A percentile compares a stretch with the other conserved stretches of the same genome.
Conservation (phyloP, 139 green algal genomes). For the Chlamydomonas applanata region DNA sequence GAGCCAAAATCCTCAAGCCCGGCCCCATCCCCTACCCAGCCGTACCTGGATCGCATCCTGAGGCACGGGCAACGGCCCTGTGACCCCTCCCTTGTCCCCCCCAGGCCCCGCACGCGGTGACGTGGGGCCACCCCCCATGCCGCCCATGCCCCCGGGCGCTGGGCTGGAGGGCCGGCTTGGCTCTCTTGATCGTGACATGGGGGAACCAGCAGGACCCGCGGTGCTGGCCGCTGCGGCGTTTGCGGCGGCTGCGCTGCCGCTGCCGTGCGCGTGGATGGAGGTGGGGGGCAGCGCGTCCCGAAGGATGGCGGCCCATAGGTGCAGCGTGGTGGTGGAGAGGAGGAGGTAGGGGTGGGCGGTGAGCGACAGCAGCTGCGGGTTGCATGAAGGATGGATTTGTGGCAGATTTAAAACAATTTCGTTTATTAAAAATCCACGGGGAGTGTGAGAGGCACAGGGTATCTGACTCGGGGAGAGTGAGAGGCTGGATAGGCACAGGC, state of each 20-base stretch:
- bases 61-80: too few species aligned
- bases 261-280: not conserved
- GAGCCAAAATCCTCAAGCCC: too few species aligned
- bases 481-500: too few species aligned
- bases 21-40: not conserved
- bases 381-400: too few species aligned
- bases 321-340: constrained; percentile 58
- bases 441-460: too few species aligned
- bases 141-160: not conserved
- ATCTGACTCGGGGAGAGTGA: too few species aligned
- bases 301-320: constrained; percentile 52
- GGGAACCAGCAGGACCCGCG: not conserved
- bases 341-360: constrained; percentile 63
- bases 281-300: not conserved
- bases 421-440: too few species aligned
- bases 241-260: not conserved
- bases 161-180: not conserved
- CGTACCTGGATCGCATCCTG: not conserved
- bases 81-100: too few species aligned
- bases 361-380: constrained; percentile 51
- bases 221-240: not conserved
- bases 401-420: too few species aligned
- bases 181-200: not conserved
- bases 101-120: too few species aligned
- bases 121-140: too few species aligned